Evolutionary conservation across 23 red algal genomes (phyloP).

Genomic region (Gracilaria domingensis): DNA sequence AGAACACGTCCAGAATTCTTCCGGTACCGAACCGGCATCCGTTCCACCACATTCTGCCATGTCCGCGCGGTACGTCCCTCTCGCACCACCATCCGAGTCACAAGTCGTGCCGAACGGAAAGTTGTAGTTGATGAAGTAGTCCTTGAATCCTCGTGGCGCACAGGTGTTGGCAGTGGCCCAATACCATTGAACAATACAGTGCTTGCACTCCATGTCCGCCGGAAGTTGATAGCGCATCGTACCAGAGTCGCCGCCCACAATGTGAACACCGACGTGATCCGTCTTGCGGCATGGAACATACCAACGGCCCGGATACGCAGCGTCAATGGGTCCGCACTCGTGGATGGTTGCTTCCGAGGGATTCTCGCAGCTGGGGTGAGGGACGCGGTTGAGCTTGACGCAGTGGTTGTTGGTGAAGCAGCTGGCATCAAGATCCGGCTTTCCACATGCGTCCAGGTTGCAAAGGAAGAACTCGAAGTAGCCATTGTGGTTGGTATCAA

Average conservation of each 20-base stretch:
- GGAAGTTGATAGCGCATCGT: slow-evolving; percentile 75
- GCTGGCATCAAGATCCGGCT: slow-evolving; percentile 13
- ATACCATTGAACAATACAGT: slow-evolving; percentile 75
- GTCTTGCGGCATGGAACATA: slow-evolving; percentile 70
- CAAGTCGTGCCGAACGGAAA: slow-evolving; percentile 54
- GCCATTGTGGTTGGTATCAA: slow-evolving; percentile 78
- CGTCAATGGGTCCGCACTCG: slow-evolving; percentile 69
- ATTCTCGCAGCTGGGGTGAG: slow-evolving; percentile 31
- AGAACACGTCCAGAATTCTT: slow-evolving; percentile 63
- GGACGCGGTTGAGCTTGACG: slow-evolving; percentile 48
- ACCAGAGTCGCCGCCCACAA: slow-evolving; percentile 54
- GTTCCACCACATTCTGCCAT: slow-evolving; percentile 46
- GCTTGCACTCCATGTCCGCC: slow-evolving; percentile 30
- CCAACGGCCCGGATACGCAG: slow-evolving; percentile 61
- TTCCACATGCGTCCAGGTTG: slow-evolving; percentile 55
- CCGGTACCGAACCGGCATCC: slow-evolving; percentile 16
- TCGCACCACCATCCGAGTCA: slow-evolving; percentile 39
- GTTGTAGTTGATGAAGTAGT: slow-evolving; percentile 56
- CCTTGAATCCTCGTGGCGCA: slow-evolving; percentile 50
- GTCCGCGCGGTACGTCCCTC: slow-evolving; percentile 18
- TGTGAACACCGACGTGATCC: slow-evolving; percentile 33
- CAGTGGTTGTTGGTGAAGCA: slow-evolving; percentile 56
- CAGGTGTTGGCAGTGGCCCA: slow-evolving; percentile 78
- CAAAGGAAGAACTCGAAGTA: slow-evolving; percentile 78
- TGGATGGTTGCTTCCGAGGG: not conserved